Evolutionary conservation across 1,284 basidiomycete genomes (phyloP).

Genomic region (Cutaneotrichosporon dermatis): DNA sequence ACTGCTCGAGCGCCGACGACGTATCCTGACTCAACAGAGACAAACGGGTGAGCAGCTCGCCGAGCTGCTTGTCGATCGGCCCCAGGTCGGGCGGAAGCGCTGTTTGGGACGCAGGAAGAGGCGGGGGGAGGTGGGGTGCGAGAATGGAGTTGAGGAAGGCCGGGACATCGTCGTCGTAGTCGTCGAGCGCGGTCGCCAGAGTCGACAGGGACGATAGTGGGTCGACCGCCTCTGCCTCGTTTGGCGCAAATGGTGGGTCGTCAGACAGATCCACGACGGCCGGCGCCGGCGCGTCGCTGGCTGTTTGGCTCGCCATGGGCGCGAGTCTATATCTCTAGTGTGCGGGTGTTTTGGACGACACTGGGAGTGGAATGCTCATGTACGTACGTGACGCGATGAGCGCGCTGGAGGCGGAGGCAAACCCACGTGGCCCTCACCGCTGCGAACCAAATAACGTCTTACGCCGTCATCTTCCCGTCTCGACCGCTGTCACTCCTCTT

Average conservation of each 20-base stretch:
- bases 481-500: background rate
- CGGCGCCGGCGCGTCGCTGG: background rate
- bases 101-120: slow-evolving; percentile 18
- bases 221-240: slow-evolving; percentile 6
- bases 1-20: slow-evolving; percentile 72
- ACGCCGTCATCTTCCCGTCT: background rate
- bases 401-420: background rate
- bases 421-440: background rate
- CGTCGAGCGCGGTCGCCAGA: slow-evolving; percentile 42
- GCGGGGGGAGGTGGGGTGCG: slow-evolving; percentile 24
- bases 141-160: slow-evolving; percentile 45
- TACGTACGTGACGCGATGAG: background rate
- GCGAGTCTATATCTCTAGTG: background rate
- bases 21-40: slow-evolving; percentile 83
- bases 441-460: slow-evolving; percentile 11
- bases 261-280: slow-evolving; percentile 9
- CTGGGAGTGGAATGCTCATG: background rate
- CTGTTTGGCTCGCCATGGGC: slow-evolving; percentile 13
- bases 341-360: background rate
- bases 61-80: slow-evolving; percentile 67
- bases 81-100: slow-evolving; percentile 53
- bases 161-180: slow-evolving; percentile 36
- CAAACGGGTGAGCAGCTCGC: slow-evolving; percentile 66
- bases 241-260: background rate
- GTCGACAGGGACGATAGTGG: slow-evolving; percentile 27